Percentiles rank a stretch among this genome's conserved stretches.
phyloP scores from a whole-genome alignment of 78 protist genomes.

The Neovahlkampfia damariscottae region DNA sequence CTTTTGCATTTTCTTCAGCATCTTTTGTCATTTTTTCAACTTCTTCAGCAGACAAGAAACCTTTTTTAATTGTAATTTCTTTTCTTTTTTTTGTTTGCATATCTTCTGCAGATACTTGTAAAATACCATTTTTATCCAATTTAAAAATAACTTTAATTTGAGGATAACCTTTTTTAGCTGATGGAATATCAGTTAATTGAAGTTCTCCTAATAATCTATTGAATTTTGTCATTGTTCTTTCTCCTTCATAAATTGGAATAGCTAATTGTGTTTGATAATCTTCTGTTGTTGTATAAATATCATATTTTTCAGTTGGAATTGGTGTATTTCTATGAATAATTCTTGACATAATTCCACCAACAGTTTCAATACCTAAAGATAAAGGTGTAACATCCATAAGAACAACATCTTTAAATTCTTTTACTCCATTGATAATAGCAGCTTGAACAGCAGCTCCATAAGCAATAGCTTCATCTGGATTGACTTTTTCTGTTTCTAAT shows the following conservation, averaged over 20 bases:
- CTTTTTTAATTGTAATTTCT: slow-evolving; percentile 53
- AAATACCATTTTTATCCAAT: slow-evolving; percentile 82
- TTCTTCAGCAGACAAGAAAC: slow-evolving; percentile 44
- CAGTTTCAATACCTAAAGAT: slow-evolving; percentile 95
- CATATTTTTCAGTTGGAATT: slow-evolving; percentile 30
- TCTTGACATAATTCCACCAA: slow-evolving; percentile 97
- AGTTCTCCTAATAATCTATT: slow-evolving; percentile 90
- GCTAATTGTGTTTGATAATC: slow-evolving; percentile 87
- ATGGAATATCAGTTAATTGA: slow-evolving; percentile 90
- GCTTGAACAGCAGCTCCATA: slow-evolving; percentile 99
- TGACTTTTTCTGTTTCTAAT: slow-evolving; percentile 81
- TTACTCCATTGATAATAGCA: slow-evolving; percentile 77
- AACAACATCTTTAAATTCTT: slow-evolving; percentile 39
- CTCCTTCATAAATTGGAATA: slow-evolving; percentile 90
- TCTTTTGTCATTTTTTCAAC: slow-evolving; percentile 64
- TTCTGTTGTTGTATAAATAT: neutral
- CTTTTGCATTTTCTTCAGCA: slow-evolving; percentile 50
- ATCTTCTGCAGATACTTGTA: slow-evolving; percentile 12
- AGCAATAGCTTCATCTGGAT: slow-evolving; percentile 99
- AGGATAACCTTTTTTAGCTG: slow-evolving; percentile 94
- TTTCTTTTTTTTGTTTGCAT: slow-evolving; percentile 39
- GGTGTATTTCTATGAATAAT: slow-evolving; percentile 94
- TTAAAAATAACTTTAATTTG: slow-evolving; percentile 94
- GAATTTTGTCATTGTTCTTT: slow-evolving; percentile 55
- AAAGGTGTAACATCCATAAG: slow-evolving; percentile 90